Evolutionary conservation across 1,139 yeast genomes (phyloP), one percentile per base, ranked within the genome.

Genomic region (Pichia sp.): DNA sequence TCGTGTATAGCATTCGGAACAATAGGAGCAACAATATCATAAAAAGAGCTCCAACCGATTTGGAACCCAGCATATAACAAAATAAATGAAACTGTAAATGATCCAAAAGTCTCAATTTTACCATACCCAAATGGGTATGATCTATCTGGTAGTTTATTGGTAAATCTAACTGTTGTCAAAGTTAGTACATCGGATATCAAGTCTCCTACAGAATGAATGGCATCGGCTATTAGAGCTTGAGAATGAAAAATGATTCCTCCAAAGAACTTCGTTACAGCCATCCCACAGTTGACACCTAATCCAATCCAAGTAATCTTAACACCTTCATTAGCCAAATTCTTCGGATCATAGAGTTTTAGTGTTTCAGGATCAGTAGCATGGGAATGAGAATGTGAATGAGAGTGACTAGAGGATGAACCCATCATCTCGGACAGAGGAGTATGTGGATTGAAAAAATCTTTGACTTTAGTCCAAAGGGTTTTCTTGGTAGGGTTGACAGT

Each of bases 171-270:
- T 1, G 98, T 89, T 5, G 91, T 83, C 45, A 91, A 67, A 0
- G 98, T 91, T 52, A 91, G 66, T 42, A 89, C 74, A 61, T 91
- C 98, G 11, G 95, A 85, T 18, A 91, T 74, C 67, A 89, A 69
- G 60, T 91, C 98, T 39, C 94, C 81, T 14, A 85, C 70, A 1
- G 96, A 89, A 61, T 89, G 97, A 31, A 88, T 80, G 1, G 97
- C 89, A 60, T 91, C 98, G 1, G 98, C 98, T 32, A 89, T 62
- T 45, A 91, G 71, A 1, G 96, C 91, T 61, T 89, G 96, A 0
- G 98, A 91, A 60, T 91, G 95, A 72, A 91, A 91, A 36, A 78
- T 78, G 15, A 86, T 70, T 3, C 98, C 98, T 21, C 97, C 97
- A 21, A 79, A 61, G 20, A 88, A 91, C 59, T 91, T 91, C 24